These are phyloP conservation scores for Neopestalotiopsis rosae DNA, from an alignment of 2,329 filamentous ascomycete species.

Conservation along the genomic window DNA sequence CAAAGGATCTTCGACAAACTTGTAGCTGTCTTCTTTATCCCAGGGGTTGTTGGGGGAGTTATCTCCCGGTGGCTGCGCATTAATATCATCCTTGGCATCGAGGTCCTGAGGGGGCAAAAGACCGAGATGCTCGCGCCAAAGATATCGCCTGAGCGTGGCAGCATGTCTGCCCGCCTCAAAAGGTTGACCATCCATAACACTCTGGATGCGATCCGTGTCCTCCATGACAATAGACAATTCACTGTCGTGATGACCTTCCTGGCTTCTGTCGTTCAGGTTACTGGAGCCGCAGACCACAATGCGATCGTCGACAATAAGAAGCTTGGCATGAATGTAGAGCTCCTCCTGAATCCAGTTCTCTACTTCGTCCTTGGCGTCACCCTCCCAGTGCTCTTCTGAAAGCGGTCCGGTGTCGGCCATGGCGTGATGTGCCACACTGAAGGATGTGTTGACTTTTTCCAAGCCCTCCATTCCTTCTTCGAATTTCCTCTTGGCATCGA, in stretches of 20 bases:
- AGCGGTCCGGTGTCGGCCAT: conserved; percentile 72
- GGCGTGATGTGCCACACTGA: conserved; percentile 75
- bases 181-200: conserved; percentile 77
- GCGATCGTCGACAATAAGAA: conserved; percentile 87
- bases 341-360: conserved; percentile 94
- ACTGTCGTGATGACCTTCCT: conserved; percentile 87
- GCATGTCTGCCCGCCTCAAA: conserved; percentile 84
- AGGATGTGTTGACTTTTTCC: conserved; percentile 43
- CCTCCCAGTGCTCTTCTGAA: conserved; percentile 78
- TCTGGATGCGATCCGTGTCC: conserved; percentile 74
- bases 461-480: conserved; percentile 50
- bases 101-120: conserved; percentile 76
- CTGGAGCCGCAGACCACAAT: conserved; percentile 85
- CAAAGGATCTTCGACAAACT: conserved; percentile 74
- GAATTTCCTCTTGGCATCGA: conserved; percentile 57
- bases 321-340: conserved; percentile 91
- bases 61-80: conserved; percentile 74
- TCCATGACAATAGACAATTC: conserved; percentile 91
- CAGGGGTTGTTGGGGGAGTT: conserved; percentile 68
- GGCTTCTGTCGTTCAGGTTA: conserved; percentile 91
- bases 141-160: conserved; percentile 76
- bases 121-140: conserved; percentile 92
- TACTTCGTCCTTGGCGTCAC: conserved; percentile 76
- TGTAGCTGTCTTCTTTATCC: conserved; percentile 65
- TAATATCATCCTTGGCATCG: conserved; percentile 67